phyloP scores from a whole-genome alignment of 2,329 filamentous ascomycete genomes.

The Monilinia aucupariae region DNA sequence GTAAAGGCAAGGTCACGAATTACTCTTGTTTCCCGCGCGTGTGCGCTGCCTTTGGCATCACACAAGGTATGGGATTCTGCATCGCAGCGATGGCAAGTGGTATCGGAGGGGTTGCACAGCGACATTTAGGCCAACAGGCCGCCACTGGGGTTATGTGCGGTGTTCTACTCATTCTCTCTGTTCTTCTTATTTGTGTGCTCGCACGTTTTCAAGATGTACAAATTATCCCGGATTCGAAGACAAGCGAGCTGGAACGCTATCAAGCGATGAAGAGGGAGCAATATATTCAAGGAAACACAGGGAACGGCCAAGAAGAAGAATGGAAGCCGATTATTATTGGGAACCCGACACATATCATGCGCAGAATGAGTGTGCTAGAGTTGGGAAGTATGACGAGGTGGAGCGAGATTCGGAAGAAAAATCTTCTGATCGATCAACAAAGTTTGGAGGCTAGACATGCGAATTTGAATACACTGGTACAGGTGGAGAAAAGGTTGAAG shows the following conservation, averaged over 20 bases:
- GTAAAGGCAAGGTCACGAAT: slow-evolving; percentile 54
- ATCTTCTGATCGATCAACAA: slow-evolving; percentile 48
- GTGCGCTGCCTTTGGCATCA: slow-evolving; percentile 62
- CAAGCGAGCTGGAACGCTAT: slow-evolving; percentile 49
- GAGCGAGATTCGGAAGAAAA: slow-evolving; percentile 63
- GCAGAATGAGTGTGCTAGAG: slow-evolving; percentile 67
- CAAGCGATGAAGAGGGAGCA: slow-evolving; percentile 41
- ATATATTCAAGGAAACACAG: slow-evolving; percentile 34
- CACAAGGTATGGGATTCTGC: slow-evolving; percentile 64
- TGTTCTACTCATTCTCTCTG: slow-evolving; percentile 59
- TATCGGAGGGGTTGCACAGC: slow-evolving; percentile 61
- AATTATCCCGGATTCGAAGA: slow-evolving; percentile 60
- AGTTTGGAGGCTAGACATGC: slow-evolving; percentile 33
- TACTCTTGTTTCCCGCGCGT: slow-evolving; percentile 74
- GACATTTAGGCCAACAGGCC: slow-evolving; percentile 60
- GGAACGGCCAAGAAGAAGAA: slow-evolving; percentile 37
- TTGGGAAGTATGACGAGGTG: slow-evolving; percentile 62
- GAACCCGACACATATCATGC: slow-evolving; percentile 61
- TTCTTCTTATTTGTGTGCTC: slow-evolving; percentile 57
- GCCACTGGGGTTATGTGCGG: slow-evolving; percentile 64
- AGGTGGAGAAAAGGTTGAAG: slow-evolving; percentile 24
- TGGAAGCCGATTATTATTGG: slow-evolving; percentile 69
- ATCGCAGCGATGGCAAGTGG: slow-evolving; percentile 64
- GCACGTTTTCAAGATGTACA: slow-evolving; percentile 60
- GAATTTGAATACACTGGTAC: slow-evolving; percentile 29